phyloP scores from a whole-genome alignment of 1,284 basidiomycete genomes.

The Mycosarcoma mackinlayi region DNA sequence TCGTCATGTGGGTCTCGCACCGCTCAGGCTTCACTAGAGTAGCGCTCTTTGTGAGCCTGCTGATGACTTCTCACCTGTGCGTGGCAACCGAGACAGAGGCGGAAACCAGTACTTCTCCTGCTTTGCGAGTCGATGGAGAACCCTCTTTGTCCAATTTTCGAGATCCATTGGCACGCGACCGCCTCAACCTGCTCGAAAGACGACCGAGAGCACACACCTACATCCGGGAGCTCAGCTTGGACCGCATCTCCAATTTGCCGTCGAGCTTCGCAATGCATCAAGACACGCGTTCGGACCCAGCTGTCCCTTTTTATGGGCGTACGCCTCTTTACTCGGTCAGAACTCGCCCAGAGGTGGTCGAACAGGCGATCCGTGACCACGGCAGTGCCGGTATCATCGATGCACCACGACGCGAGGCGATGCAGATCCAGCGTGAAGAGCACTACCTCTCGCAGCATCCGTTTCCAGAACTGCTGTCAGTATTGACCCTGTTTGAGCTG shows the following conservation, averaged over 20 bases:
- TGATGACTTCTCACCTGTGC: too few relatives aligned
- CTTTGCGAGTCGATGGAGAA: too few relatives aligned
- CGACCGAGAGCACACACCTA: background rate
- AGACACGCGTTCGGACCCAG: background rate
- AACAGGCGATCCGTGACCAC: conserved; percentile 1
- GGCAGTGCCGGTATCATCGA: conserved; percentile 1
- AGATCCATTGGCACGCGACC: too few relatives aligned
- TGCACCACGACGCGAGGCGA: background rate
- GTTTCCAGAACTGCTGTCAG: background rate
- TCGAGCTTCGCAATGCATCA: background rate
- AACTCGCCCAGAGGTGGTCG: background rate
- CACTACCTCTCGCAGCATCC: background rate
- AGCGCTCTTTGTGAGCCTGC: too few relatives aligned
- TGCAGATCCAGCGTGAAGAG: background rate
- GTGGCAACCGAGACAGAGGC: too few relatives aligned
- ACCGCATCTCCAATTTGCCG: background rate
- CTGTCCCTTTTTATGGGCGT: background rate
- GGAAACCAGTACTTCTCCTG: too few relatives aligned
- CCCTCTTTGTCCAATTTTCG: too few relatives aligned
- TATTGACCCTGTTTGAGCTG: background rate
- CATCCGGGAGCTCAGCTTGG: background rate
- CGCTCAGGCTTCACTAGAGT: too few relatives aligned
- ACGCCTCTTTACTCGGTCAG: background rate
- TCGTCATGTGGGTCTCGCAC: too few relatives aligned
- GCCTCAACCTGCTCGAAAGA: too few relatives aligned